Percentiles rank a stretch among this genome's conserved stretches.
phyloP scores from a whole-genome alignment of 768 basidiomycete species.

The Leccinum olivaceopallidum region DNA sequence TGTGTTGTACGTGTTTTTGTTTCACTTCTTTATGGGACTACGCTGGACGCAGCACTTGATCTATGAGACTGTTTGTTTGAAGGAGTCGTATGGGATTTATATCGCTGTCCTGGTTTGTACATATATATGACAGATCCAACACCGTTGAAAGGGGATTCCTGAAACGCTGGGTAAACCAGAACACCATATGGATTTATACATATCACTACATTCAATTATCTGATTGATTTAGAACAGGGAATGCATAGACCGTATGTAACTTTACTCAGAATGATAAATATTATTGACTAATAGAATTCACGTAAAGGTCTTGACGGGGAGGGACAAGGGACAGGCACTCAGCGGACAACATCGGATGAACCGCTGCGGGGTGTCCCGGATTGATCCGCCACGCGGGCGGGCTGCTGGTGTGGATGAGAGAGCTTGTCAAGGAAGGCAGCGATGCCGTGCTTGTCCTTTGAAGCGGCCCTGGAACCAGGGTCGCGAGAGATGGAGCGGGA shows the following conservation, averaged over 20 bases:
- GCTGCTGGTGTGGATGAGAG: constrained; percentile 24
- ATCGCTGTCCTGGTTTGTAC: not conserved
- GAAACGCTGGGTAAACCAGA: not conserved
- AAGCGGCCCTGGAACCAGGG: constrained; percentile 21
- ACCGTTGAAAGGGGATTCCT: not conserved
- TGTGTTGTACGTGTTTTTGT: constrained; percentile 9
- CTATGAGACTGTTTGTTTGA: constrained; percentile 1
- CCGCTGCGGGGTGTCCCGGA: not conserved
- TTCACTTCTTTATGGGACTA: constrained; percentile 12
- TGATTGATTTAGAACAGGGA: not conserved
- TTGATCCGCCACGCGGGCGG: not conserved
- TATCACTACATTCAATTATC: not conserved
- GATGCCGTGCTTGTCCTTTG: constrained; percentile 34
- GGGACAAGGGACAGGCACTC: not conserved
- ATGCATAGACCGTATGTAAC: not conserved
- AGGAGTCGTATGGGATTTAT: not conserved
- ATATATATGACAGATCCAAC: not conserved
- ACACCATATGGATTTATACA: not conserved
- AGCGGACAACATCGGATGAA: not conserved
- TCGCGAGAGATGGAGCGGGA: constrained; percentile 37
- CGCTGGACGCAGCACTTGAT: constrained; percentile 13
- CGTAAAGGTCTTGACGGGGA: not conserved
- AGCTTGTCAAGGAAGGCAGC: constrained; percentile 32
- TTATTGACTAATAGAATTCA: not conserved
- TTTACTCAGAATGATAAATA: not conserved